These are phyloP conservation scores for Acer campestre DNA, from an alignment of 345 rosid genomes.

Conservation along the genomic window DNA sequence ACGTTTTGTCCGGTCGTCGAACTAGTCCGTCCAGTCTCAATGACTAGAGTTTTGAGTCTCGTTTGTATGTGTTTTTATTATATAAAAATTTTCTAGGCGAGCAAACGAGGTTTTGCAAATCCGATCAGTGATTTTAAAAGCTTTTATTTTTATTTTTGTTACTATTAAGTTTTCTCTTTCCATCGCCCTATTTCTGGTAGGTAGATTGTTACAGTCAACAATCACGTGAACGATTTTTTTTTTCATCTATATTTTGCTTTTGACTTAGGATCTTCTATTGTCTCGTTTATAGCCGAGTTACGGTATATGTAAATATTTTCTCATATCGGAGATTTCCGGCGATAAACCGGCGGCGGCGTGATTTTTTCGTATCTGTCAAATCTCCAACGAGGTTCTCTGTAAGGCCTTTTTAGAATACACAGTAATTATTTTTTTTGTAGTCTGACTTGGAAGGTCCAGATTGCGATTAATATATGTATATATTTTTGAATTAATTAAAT, in stretches of 20 bases:
- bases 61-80: background rate
- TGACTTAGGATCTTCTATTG: too few relatives aligned
- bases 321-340: background rate
- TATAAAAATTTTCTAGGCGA: background rate
- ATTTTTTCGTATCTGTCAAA: background rate
- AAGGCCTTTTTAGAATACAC: too few relatives aligned
- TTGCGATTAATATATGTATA: background rate
- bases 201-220: background rate
- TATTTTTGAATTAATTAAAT: background rate
- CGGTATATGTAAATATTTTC: too few relatives aligned
- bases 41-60: too few relatives aligned
- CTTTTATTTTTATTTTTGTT: too few relatives aligned
- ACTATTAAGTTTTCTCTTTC: background rate
- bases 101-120: background rate
- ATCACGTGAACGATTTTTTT: background rate
- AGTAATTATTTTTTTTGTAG: too few relatives aligned
- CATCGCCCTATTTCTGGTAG: background rate
- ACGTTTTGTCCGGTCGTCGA: too few relatives aligned
- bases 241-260: background rate
- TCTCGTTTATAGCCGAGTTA: too few relatives aligned
- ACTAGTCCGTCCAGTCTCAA: too few relatives aligned
- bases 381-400: background rate
- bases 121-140: background rate
- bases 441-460: slow-evolving; percentile 3
- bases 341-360: background rate